phyloP scores from a whole-genome alignment of 164 flowering plant genomes.

The Berberis thunbergii region DNA sequence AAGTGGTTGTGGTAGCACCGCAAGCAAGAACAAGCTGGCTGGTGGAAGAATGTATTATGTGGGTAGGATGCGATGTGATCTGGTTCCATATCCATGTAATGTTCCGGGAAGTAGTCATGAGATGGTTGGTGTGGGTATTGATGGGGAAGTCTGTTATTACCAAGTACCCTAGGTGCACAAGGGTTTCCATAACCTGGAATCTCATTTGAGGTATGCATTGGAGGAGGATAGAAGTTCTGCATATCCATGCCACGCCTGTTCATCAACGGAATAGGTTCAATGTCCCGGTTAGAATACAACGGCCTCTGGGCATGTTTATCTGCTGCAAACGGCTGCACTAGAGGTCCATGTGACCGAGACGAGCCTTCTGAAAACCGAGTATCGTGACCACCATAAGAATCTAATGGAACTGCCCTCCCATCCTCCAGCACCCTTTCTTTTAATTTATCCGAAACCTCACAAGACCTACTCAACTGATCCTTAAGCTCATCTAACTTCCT shows the following conservation, averaged over 20 bases:
- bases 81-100: constrained; percentile 20
- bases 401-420: constrained; percentile 27
- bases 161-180: constrained; percentile 22
- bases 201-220: constrained; percentile 25
- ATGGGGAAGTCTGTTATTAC: constrained; percentile 18
- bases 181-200: constrained; percentile 37
- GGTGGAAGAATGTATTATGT: constrained; percentile 34
- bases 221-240: constrained; percentile 38
- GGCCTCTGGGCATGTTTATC: constrained; percentile 24
- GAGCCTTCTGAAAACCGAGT: constrained; percentile 25
- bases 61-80: constrained; percentile 29
- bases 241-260: constrained; percentile 25
- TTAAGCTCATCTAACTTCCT: constrained; percentile 68
- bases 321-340: constrained; percentile 22
- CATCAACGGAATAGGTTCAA: constrained; percentile 21
- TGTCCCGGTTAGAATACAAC: constrained; percentile 21
- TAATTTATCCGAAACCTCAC: constrained; percentile 34
- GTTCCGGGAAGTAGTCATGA: constrained; percentile 31
- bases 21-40: constrained; percentile 50
- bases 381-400: constrained; percentile 29
- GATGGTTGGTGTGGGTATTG: constrained; percentile 24
- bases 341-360: constrained; percentile 15
- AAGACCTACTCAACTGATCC: constrained; percentile 49
- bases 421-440: constrained; percentile 35
- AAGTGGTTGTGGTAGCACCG: constrained; percentile 40